Conservation (phyloP, 352 stramenopile species). For the Globisporangium lucens region DNA sequence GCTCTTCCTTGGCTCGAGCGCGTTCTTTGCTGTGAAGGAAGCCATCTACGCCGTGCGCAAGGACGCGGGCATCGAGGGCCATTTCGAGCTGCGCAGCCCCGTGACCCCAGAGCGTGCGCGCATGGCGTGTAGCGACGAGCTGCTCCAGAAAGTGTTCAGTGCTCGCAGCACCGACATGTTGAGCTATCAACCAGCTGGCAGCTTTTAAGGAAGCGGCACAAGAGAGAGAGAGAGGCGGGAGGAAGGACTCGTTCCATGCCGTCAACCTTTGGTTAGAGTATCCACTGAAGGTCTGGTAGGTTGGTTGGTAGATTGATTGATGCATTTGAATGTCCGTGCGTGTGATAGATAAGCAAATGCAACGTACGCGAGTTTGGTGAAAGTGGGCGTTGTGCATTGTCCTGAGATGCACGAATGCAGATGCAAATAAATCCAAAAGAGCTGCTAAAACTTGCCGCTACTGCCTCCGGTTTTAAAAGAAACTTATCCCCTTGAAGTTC, state of each 20-base stretch:
- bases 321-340: background rate
- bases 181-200: constrained; percentile 59
- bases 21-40: constrained; percentile 96
- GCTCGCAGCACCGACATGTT: constrained; percentile 57
- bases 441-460: too few species aligned
- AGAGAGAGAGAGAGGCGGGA: background rate
- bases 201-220: constrained; percentile 34
- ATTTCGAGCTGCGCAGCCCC: constrained; percentile 76
- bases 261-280: background rate
- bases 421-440: too few species aligned
- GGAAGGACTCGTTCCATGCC: background rate
- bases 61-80: constrained; percentile 52
- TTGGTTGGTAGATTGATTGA: background rate
- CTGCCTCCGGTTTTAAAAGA: too few species aligned
- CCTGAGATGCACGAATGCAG: too few species aligned
- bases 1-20: constrained; percentile 92
- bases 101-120: constrained; percentile 80
- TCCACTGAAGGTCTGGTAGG: background rate
- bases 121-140: constrained; percentile 74
- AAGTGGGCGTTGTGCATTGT: background rate
- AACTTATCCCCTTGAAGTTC: background rate
- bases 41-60: constrained; percentile 85
- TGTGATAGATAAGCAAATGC: background rate
- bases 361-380: background rate
- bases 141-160: constrained; percentile 68